Evolutionary conservation across 768 basidiomycete species (phyloP), one percentile per base, ranked within the genome.

Genomic region (Psilocybe azurescens): DNA sequence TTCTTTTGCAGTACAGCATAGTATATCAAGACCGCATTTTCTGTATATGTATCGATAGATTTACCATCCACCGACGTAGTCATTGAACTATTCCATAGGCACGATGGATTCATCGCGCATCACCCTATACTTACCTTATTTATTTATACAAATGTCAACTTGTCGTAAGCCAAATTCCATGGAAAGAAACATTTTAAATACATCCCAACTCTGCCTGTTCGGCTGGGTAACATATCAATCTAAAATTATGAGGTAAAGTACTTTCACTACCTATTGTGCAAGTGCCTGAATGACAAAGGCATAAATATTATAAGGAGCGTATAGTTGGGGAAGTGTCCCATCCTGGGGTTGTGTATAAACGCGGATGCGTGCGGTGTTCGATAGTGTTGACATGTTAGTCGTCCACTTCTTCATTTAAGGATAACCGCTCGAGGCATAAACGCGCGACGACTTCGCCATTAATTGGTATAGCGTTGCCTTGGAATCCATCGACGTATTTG

Each of bases 401-500:
- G 68, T 90, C 88, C 16, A 85, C 81, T 72, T 90, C 88, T 46
- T 82, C 81, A 10, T 78, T 71, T 18, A 90, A 77, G 4, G 81
- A 81, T 16, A 93, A 73, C 50, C 89, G 79, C 61, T 89, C 82
- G 8, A 81, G 70, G 64, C 85, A 86, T 18, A 92, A 67, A 9
- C 78, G 78, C 3, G 89, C 90, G 4, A 95, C 90, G 0, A 79
- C 79, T 41, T 79, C 82, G 6, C 89, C 92, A 72, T 95, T 85
- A 32, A 97, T 81, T 2, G 94, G 95, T 61, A 97, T 97, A 11
- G 80, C 82, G 72, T 91, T 94, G 13, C 95, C 84, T 68, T 89
- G 91, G 78, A 97, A 97, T n/a, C 93, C 95, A 44, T 90, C 86
- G 0, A 94, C 93, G 67, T 96, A 94, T 18, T 80, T 77, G 0